Evolutionary conservation across 2,329 filamentous ascomycete species (phyloP).

Genomic region (Fusarium sp.): DNA sequence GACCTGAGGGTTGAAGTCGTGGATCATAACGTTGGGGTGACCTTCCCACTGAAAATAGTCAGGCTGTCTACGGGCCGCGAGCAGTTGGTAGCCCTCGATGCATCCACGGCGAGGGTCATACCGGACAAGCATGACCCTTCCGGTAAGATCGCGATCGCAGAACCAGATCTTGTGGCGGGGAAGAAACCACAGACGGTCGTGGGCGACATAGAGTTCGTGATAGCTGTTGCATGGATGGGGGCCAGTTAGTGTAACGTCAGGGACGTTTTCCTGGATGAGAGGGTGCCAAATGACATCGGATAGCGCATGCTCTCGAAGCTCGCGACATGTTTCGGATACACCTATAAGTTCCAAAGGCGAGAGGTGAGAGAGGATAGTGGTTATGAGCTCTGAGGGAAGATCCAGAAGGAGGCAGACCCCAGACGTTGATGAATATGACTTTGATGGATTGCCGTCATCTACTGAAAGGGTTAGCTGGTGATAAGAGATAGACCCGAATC

Average conservation of each 20-base stretch:
- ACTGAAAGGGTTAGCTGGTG: neutral
- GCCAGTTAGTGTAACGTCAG: conserved; percentile 62
- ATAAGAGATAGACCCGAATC: neutral
- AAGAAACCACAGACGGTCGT: conserved; percentile 88
- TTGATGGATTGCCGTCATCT: neutral
- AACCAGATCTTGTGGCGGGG: conserved; percentile 88
- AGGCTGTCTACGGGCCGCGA: conserved; percentile 71
- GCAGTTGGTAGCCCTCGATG: conserved; percentile 84
- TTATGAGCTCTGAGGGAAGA: conserved; percentile 81
- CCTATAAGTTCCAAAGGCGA: conserved; percentile 71
- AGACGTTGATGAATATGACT: neutral
- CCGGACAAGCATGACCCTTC: conserved; percentile 80
- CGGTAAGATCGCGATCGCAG: conserved; percentile 77
- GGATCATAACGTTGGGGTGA: conserved; percentile 75
- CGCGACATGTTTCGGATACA: conserved; percentile 71
- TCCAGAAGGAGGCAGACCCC: conserved; percentile 54
- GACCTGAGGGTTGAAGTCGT: conserved; percentile 77
- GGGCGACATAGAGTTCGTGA: conserved; percentile 77
- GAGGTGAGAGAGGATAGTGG: conserved; percentile 77
- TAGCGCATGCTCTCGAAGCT: conserved; percentile 68
- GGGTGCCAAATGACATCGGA: conserved; percentile 79
- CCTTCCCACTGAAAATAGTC: conserved; percentile 73
- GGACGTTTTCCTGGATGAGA: conserved; percentile 76
- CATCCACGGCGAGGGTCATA: conserved; percentile 79
- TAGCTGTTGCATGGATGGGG: conserved; percentile 73